A percentile compares a stretch with the other conserved stretches of the same genome.
Evolutionary conservation across 2,329 filamentous ascomycete species (phyloP).

Genomic region (Colletotrichum lentis): DNA sequence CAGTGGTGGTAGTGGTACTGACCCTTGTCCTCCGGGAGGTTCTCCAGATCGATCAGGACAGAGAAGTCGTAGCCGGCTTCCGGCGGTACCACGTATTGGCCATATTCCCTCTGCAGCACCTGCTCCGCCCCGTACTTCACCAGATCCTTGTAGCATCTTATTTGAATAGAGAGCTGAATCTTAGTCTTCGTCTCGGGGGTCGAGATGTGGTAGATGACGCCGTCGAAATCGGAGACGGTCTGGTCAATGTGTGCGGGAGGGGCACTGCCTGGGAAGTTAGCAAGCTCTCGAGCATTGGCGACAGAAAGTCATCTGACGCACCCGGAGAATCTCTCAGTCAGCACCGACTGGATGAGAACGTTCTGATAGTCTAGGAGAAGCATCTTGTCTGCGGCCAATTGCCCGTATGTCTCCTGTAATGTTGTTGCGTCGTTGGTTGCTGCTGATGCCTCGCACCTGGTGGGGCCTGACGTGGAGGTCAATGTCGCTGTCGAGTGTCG

Average conservation of each 20-base stretch:
- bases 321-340: conserved; percentile 94
- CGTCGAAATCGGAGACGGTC: conserved; percentile 98
- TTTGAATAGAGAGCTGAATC: conserved; percentile 92
- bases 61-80: conserved; percentile 98
- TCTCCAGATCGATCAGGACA: conserved; percentile 86
- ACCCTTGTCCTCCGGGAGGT: conserved; percentile 82
- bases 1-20: conserved; percentile 37
- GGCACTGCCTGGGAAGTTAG: conserved; percentile 67
- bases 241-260: conserved; percentile 92
- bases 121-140: conserved; percentile 91
- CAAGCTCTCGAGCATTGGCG: conserved; percentile 42
- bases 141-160: conserved; percentile 94
- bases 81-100: conserved; percentile 83
- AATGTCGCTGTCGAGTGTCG: conserved; percentile 36
- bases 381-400: conserved; percentile 60
- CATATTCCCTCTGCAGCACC: conserved; percentile 94
- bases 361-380: conserved; percentile 99
- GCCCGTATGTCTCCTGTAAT: conserved; percentile 20
- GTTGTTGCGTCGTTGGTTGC: conserved; percentile 33
- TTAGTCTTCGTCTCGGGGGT: conserved; percentile 93
- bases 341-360: conserved; percentile 93
- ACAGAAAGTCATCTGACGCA: conserved; percentile 51
- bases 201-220: conserved; percentile 97
- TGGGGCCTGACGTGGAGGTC: conserved; percentile 38
- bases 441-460: conserved; percentile 38